Evolutionary conservation across 805 yeast species (phyloP).

Genomic region (Naumovozyma dairenensis): DNA sequence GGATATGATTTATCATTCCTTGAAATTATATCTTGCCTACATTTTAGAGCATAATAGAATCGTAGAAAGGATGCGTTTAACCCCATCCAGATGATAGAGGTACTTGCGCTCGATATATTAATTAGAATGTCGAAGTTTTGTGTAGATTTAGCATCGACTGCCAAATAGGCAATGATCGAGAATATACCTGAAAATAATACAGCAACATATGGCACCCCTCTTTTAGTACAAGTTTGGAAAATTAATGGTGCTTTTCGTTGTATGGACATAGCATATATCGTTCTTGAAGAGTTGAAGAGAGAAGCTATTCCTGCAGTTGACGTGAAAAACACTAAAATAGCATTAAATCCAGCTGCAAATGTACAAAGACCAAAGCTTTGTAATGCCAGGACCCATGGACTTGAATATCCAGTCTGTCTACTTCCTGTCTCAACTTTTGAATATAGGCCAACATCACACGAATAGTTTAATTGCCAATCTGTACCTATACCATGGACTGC

Average conservation of each 20-base stretch:
- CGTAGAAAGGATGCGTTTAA: slow-evolving; percentile 56
- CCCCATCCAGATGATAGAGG: slow-evolving; percentile 71
- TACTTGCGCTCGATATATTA: slow-evolving; percentile 62
- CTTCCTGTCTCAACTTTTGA: slow-evolving; percentile 33
- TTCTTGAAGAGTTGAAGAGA: slow-evolving; percentile 51
- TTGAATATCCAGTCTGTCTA: slow-evolving; percentile 32
- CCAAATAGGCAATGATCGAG: slow-evolving; percentile 50
- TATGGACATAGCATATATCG: slow-evolving; percentile 43
- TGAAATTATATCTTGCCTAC: slow-evolving; percentile 53
- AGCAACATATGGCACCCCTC: slow-evolving; percentile 66
- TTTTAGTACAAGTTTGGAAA: slow-evolving; percentile 47
- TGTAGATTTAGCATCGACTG: slow-evolving; percentile 49
- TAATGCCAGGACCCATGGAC: slow-evolving; percentile 50
- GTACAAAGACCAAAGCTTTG: slow-evolving; percentile 43
- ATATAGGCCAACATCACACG: slow-evolving; percentile 58
- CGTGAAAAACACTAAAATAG: slow-evolving; percentile 44
- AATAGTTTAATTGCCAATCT: slow-evolving; percentile 55
- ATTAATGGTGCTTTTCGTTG: slow-evolving; percentile 53
- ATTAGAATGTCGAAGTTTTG: slow-evolving; percentile 57
- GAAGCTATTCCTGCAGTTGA: slow-evolving; percentile 49
- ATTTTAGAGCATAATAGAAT: slow-evolving; percentile 51
- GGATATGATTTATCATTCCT: slow-evolving; percentile 59
- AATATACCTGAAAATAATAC: slow-evolving; percentile 55
- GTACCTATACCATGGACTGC: slow-evolving; percentile 11
- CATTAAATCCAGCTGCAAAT: slow-evolving; percentile 43